These are phyloP conservation scores for Suillus hirtellus DNA, from an alignment of 768 basidiomycete genomes.

Conservation along the genomic window DNA sequence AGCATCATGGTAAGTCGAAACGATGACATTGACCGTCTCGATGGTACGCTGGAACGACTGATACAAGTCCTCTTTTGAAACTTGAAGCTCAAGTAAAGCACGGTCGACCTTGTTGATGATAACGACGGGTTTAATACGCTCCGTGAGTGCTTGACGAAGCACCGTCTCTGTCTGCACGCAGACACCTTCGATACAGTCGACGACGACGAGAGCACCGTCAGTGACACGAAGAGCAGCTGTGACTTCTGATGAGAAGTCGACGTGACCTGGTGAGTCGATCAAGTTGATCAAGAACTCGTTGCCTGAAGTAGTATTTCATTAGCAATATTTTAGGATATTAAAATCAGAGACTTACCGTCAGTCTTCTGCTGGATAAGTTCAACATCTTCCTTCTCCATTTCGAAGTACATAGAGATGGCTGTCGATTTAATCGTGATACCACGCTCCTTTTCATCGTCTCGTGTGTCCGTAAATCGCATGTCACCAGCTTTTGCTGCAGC, in stretches of 20 bases:
- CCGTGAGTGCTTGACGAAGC: slow-evolving; percentile 92
- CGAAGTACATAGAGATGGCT: slow-evolving; percentile 99
- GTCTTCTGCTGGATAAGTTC: slow-evolving; percentile 91
- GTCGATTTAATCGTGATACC: slow-evolving; percentile 99
- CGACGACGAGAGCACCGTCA: slow-evolving; percentile 98
- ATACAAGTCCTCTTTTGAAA: slow-evolving; percentile 94
- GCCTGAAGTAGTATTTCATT: slow-evolving; percentile 43
- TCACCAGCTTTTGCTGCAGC: slow-evolving; percentile 93
- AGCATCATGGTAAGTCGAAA: slow-evolving; percentile 93
- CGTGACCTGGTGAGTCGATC: slow-evolving; percentile 99
- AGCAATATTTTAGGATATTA: slow-evolving; percentile 12
- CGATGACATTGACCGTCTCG: slow-evolving; percentile 97
- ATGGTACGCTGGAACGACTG: slow-evolving; percentile 98
- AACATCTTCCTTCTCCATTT: slow-evolving; percentile 89
- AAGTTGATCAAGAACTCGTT: slow-evolving; percentile 99
- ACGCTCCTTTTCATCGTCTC: slow-evolving; percentile 98
- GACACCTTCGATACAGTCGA: slow-evolving; percentile 99
- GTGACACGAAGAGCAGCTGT: slow-evolving; percentile 99
- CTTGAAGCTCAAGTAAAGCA: slow-evolving; percentile 97
- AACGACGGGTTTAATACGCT: slow-evolving; percentile 99
- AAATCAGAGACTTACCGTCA: slow-evolving; percentile 53
- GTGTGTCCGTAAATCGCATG: slow-evolving; percentile 95
- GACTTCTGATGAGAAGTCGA: slow-evolving; percentile 99
- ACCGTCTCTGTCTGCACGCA: slow-evolving; percentile 99
- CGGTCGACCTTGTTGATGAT: slow-evolving; percentile 99